Percentiles rank a stretch among this genome's conserved stretches.
phyloP scores from a whole-genome alignment of 352 stramenopile species.

The Pythium phragmitis region DNA sequence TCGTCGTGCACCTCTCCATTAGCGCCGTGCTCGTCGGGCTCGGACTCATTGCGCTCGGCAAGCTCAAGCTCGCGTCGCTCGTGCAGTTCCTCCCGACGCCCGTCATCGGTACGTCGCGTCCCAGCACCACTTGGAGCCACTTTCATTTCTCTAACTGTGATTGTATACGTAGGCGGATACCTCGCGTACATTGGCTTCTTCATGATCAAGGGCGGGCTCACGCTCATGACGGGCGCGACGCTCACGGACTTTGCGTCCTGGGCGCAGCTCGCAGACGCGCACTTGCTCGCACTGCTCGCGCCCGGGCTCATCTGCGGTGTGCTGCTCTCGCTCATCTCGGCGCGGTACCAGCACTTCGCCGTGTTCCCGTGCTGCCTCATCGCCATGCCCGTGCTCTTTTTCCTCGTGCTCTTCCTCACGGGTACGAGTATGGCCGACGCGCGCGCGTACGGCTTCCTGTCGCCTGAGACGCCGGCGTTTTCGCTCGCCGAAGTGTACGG shows the following conservation, averaged over 20 bases:
- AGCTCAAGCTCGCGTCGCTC: slow-evolving; percentile 87
- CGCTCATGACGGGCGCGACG: slow-evolving; percentile 76
- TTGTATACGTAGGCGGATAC: slow-evolving; percentile 72
- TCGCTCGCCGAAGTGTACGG: slow-evolving; percentile 46
- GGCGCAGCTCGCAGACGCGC: slow-evolving; percentile 50
- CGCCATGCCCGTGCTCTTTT: slow-evolving; percentile 79
- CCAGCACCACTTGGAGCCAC: background rate
- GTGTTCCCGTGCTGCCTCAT: slow-evolving; percentile 62
- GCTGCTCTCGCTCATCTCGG: slow-evolving; percentile 66
- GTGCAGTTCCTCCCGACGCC: slow-evolving; percentile 95
- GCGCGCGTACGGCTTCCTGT: slow-evolving; percentile 85
- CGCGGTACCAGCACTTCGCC: slow-evolving; percentile 63
- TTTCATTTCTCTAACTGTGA: background rate
- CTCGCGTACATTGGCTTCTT: slow-evolving; percentile 97
- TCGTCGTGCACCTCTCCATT: slow-evolving; percentile 91
- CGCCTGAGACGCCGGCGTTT: slow-evolving; percentile 31
- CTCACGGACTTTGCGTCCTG: slow-evolving; percentile 77
- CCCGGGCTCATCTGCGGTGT: slow-evolving; percentile 75
- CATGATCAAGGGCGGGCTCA: slow-evolving; percentile 89
- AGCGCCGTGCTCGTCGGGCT: slow-evolving; percentile 90
- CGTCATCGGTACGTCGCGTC: slow-evolving; percentile 76
- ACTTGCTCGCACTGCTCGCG: slow-evolving; percentile 68
- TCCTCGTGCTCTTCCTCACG: slow-evolving; percentile 70
- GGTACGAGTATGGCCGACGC: slow-evolving; percentile 85
- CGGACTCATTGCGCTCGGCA: slow-evolving; percentile 90